These are phyloP conservation scores for Amoeboaphelidium protococcarum DNA, from an alignment of 371 early-diverging fungal species.

Conservation along the genomic window DNA sequence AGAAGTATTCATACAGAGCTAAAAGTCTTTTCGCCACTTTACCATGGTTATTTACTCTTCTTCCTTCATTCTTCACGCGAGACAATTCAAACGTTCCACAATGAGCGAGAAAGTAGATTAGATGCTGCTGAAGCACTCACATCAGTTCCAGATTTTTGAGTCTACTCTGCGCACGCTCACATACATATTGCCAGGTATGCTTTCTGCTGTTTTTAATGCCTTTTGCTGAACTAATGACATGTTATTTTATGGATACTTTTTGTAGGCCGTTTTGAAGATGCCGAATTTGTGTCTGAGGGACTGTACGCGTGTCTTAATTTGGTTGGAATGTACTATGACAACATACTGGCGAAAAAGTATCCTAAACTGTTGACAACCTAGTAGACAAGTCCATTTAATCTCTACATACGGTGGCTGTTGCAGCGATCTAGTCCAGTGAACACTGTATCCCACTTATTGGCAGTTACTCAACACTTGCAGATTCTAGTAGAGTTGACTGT, in stretches of 20 bases:
- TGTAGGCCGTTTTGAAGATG: conserved; percentile 66
- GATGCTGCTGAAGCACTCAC: too few species aligned
- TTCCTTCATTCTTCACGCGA: too few species aligned
- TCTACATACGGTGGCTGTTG: conserved; percentile 38
- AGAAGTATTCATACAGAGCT: too few species aligned
- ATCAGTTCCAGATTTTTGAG: not conserved
- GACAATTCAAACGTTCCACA: too few species aligned
- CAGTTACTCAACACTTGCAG: conserved; percentile 43
- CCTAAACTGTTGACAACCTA: not conserved
- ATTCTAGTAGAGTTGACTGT: conserved; percentile 63
- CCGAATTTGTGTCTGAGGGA: conserved; percentile 75
- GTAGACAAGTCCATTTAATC: conserved; percentile 35
- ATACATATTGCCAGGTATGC: not conserved
- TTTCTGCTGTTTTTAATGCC: too few species aligned
- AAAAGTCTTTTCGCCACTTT: too few species aligned
- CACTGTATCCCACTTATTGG: conserved; percentile 26
- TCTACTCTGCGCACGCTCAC: not conserved
- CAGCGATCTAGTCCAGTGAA: conserved; percentile 21
- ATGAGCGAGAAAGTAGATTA: too few species aligned
- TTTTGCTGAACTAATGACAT: too few species aligned
- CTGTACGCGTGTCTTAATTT: conserved; percentile 52
- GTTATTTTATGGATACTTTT: not conserved
- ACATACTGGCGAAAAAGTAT: conserved; percentile 34
- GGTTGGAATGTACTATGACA: conserved; percentile 61
- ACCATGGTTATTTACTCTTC: too few species aligned